Conservation (phyloP, 2,329 filamentous ascomycete species). For the Epichloe hybrida region DNA sequence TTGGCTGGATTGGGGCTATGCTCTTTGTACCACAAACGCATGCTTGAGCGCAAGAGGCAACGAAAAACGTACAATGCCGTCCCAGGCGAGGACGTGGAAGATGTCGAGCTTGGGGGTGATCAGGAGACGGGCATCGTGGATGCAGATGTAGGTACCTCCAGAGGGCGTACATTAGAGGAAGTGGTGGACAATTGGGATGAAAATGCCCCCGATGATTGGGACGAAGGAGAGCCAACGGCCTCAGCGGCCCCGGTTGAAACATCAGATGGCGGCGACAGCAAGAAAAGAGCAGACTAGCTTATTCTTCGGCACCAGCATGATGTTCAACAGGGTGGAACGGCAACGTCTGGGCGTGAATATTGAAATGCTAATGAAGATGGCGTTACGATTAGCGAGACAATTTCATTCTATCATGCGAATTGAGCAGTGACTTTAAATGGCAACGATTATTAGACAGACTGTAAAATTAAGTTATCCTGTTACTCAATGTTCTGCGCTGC, state of each 20-base stretch:
- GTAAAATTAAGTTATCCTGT: too few species aligned
- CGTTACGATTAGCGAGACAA: not conserved
- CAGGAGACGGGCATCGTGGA: conserved; percentile 54
- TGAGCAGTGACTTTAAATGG: too few species aligned
- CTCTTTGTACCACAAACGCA: conserved; percentile 87
- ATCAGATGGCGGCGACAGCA: conserved; percentile 17
- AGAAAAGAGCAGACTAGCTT: conserved; percentile 20
- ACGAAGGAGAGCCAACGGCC: conserved; percentile 28
- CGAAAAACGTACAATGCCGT: conserved; percentile 60
- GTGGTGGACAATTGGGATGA: conserved; percentile 93
- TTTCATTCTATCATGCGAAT: not conserved
- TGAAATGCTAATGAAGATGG: not conserved
- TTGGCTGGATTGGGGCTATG: conserved; percentile 58
- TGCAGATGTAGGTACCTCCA: conserved; percentile 13
- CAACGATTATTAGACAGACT: too few species aligned
- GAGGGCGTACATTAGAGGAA: conserved; percentile 46
- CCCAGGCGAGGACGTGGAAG: conserved; percentile 46
- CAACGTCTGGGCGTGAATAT: not conserved
- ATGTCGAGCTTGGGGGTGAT: conserved; percentile 65
- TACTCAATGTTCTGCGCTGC: too few species aligned
- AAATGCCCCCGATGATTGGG: conserved; percentile 51
- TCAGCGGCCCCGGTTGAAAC: conserved; percentile 9
- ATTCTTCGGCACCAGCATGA: not conserved
- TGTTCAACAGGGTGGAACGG: not conserved
- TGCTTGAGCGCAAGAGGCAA: conserved; percentile 75